phyloP scores from a whole-genome alignment of 371 early-diverging fungal species.

The Mortierella polycephala region DNA sequence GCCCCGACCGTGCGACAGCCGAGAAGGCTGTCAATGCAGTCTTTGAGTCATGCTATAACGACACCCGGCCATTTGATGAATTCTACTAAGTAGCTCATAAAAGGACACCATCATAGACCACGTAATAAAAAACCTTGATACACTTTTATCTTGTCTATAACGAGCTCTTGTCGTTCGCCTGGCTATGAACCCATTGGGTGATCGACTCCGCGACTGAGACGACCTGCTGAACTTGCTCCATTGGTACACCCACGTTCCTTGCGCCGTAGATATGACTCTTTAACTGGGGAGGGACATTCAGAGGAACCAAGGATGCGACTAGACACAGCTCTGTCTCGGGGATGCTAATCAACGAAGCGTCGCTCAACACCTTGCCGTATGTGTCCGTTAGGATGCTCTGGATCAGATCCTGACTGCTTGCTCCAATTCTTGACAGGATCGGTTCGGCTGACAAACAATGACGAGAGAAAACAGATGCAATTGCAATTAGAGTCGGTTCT shows the following conservation, averaged over 20 bases:
- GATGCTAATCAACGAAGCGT: conserved; percentile 24
- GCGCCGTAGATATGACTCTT: conserved; percentile 60
- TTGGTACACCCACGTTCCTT: conserved; percentile 47
- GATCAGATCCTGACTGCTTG: conserved; percentile 36
- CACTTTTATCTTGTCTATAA: conserved; percentile 8
- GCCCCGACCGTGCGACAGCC: conserved; percentile 80
- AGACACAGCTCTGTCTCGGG: conserved; percentile 62
- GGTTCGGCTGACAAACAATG: conserved; percentile 27
- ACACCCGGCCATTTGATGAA: conserved; percentile 95
- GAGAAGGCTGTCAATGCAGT: conserved; percentile 90
- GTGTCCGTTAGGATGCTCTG: conserved; percentile 41
- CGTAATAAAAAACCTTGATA: conserved; percentile 2
- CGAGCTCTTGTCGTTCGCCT: conserved; percentile 41
- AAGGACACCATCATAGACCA: background rate
- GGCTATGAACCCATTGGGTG: conserved; percentile 32
- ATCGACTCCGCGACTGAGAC: conserved; percentile 40
- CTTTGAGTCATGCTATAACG: conserved; percentile 91
- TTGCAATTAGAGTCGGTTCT: too few species aligned
- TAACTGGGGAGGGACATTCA: conserved; percentile 62
- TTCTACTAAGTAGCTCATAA: conserved; percentile 63
- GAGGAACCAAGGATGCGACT: conserved; percentile 60
- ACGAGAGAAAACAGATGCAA: background rate
- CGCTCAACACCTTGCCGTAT: conserved; percentile 38
- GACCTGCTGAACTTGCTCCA: conserved; percentile 46
- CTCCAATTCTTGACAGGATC: conserved; percentile 40